These are phyloP conservation scores for Phanerochaete sordida DNA, from an alignment of 768 basidiomycete genomes.

Conservation along the genomic window DNA sequence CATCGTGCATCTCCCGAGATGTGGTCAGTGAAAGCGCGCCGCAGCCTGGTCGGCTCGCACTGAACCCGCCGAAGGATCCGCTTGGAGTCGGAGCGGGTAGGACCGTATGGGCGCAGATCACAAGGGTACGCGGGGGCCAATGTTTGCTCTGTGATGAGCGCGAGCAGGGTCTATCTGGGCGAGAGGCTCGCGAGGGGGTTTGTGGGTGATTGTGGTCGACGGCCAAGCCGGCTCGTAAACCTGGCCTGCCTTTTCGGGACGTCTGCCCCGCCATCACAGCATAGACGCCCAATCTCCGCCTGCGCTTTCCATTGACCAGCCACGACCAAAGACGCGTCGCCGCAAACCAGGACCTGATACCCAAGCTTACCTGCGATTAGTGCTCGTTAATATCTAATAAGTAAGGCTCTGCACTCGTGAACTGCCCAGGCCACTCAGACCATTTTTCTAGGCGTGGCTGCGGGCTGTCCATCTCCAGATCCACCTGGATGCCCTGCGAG, in stretches of 20 bases:
- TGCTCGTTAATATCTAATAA: too few relatives aligned
- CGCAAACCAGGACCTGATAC: not conserved
- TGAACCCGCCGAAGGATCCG: not conserved
- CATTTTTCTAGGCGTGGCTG: too few relatives aligned
- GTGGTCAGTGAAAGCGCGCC: not conserved
- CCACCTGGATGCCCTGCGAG: not conserved
- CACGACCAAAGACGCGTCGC: not conserved
- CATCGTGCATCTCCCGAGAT: not conserved
- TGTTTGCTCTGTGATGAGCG: not conserved
- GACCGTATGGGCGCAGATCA: not conserved
- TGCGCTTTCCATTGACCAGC: not conserved
- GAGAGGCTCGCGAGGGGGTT: not conserved
- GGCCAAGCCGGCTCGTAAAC: not conserved
- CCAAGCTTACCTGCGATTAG: not conserved
- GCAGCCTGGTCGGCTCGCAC: not conserved
- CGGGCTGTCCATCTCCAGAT: too few relatives aligned
- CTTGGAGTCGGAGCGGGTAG: not conserved
- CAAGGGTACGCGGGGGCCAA: not conserved
- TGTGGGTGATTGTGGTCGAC: constrained; percentile 2
- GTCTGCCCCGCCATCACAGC: not conserved
- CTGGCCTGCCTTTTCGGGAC: not conserved
- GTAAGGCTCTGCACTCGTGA: too few relatives aligned
- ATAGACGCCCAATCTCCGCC: not conserved
- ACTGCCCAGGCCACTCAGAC: too few relatives aligned
- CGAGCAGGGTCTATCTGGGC: not conserved